These are phyloP conservation scores for Cladosporium colombiae DNA, from an alignment of 2,329 filamentous ascomycete genomes.

Conservation along the genomic window DNA sequence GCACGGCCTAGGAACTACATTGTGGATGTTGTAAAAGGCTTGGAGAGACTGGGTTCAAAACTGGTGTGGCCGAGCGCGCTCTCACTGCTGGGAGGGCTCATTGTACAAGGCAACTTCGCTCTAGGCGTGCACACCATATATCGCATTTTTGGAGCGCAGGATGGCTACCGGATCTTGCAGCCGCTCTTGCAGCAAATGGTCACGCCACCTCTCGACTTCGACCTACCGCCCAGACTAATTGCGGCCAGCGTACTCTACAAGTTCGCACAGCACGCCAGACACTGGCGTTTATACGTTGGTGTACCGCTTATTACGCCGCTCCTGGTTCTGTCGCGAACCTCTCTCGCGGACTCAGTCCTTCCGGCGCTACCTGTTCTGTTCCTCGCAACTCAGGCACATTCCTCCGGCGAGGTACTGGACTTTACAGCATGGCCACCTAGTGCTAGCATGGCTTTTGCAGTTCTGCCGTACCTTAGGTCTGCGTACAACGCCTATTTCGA, in stretches of 20 bases:
- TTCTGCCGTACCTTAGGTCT: conserved; percentile 65
- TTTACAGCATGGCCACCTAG: conserved; percentile 66
- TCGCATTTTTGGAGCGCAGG: conserved; percentile 64
- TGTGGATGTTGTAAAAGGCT: conserved; percentile 63
- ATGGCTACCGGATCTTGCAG: conserved; percentile 57
- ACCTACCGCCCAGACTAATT: conserved; percentile 29
- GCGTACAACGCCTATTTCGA: conserved; percentile 66
- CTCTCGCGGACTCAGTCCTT: conserved; percentile 62
- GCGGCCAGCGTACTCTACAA: conserved; percentile 32
- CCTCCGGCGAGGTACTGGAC: conserved; percentile 47
- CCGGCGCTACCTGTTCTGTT: conserved; percentile 65
- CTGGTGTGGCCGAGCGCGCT: conserved; percentile 68
- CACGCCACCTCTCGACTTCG: conserved; percentile 27
- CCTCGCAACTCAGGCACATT: conserved; percentile 56
- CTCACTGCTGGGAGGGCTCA: conserved; percentile 43
- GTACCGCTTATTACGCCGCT: conserved; percentile 68
- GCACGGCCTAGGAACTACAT: conserved; percentile 72
- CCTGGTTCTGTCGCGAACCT: conserved; percentile 67
- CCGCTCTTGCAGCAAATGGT: conserved; percentile 36
- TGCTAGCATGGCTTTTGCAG: conserved; percentile 64
- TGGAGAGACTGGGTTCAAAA: conserved; percentile 58
- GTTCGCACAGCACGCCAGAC: conserved; percentile 35
- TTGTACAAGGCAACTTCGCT: conserved; percentile 26
- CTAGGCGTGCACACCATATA: conserved; percentile 66
- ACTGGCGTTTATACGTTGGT: conserved; percentile 59